Evolutionary conservation across 495 filamentous ascomycete genomes (phyloP), one percentile per base, ranked within the genome.

Genomic region (Amniculicola lignicola): DNA sequence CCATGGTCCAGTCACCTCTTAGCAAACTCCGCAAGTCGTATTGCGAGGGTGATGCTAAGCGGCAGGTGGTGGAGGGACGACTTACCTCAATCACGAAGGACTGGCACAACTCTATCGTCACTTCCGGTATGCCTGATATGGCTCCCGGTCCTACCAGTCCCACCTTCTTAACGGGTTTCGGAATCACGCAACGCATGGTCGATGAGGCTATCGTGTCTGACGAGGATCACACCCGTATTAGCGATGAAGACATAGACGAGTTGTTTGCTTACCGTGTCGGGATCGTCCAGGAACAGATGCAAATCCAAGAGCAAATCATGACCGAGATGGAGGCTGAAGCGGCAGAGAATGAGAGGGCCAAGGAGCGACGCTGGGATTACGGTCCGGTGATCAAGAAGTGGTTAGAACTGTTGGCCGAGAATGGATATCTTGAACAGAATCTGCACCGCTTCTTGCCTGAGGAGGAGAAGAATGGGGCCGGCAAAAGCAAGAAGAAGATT

Each of bases 1-100:
- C 77, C 50, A 59, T 85, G 25, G 75, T 74, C 11, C 74, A 72
- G 37, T 78, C 83, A 62, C 79, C 82, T 5, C 51, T 82, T 1
- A 56, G 66, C 12, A 67, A 63, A 23, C 70, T 76, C 11, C 58
- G 73, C 22, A 49, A 66, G 11, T 58, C 72, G 37, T 60, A 84
- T n/a, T 73, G 75, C 5, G 28, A 64, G 28, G 82, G 79, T 49
- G 68, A 83, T 16, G 72, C 68, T 40, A 52, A 61, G 19, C 56
- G 80, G 38, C 63, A 71, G 18, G 51, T 62, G 12, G 38, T 79
- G 12, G 64, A 72, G 28, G 45, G 55, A 22, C 70, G 67, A 14
- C 62, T 83, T 12, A 60, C 62, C 48, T 23, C 29, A 2, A 11
- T 67, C 28, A 52, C 61, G 7, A 23, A 58, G 2, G 67, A 68